A percentile compares a stretch with the other conserved stretches of the same genome.
These are phyloP conservation scores for Colletotrichum phormii DNA, from an alignment of 2,329 filamentous ascomycete species.

Conservation along the genomic window DNA sequence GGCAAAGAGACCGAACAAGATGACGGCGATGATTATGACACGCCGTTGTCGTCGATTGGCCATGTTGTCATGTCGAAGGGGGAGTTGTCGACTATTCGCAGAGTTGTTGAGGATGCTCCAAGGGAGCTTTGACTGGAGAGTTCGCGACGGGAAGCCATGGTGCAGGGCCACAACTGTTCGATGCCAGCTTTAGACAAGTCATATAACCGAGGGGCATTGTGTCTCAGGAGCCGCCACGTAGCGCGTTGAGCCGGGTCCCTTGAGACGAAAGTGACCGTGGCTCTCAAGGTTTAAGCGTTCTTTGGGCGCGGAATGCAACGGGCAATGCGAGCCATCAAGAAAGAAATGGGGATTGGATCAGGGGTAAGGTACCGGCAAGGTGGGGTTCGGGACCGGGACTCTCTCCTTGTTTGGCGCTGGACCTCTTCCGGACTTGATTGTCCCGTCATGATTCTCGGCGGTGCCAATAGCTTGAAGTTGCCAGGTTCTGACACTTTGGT, in stretches of 20 bases:
- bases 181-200: background rate
- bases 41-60: slow-evolving; percentile 36
- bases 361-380: background rate
- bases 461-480: no score
- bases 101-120: background rate
- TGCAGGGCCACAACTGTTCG: background rate
- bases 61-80: slow-evolving; percentile 30
- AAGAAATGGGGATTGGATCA: background rate
- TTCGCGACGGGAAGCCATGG: background rate
- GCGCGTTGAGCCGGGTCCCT: slow-evolving; percentile 7
- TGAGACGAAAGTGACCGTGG: background rate
- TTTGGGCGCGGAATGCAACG: background rate
- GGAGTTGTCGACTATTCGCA: background rate
- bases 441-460: background rate
- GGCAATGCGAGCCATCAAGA: background rate
- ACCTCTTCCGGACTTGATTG: background rate
- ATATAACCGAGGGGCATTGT: background rate
- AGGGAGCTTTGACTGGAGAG: background rate
- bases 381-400: background rate
- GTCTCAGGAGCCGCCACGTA: slow-evolving; percentile 25
- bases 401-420: background rate
- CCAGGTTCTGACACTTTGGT: no score
- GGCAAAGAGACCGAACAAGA: slow-evolving; percentile 23
- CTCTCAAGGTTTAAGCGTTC: background rate
- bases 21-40: slow-evolving; percentile 25